phyloP scores from a whole-genome alignment of 1,284 basidiomycete species.

The Fomitiporia mediterranea region DNA sequence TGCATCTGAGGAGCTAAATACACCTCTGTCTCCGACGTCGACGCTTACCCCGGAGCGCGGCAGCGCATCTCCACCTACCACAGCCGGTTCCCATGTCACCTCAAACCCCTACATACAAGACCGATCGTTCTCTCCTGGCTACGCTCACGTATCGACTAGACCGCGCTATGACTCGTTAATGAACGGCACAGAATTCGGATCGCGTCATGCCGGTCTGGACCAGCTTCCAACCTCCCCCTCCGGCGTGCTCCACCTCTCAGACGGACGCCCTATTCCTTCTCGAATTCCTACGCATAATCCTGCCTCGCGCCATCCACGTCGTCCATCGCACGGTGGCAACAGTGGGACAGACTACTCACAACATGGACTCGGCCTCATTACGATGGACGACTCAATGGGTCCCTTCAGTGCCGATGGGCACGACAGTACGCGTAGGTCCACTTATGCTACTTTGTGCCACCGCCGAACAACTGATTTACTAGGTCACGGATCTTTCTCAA shows the following conservation, averaged over 20 bases:
- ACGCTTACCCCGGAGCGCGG: background rate
- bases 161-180: background rate
- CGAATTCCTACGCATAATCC: background rate
- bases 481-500: conserved; percentile 6
- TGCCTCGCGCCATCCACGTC: background rate
- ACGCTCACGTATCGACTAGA: background rate
- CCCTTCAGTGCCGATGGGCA: background rate
- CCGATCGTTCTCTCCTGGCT: background rate
- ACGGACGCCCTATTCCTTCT: background rate
- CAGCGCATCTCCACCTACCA: background rate
- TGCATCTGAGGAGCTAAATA: background rate
- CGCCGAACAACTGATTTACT: conserved; percentile 18
- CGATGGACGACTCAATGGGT: background rate
- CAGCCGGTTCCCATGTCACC: background rate
- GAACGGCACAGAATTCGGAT: background rate
- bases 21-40: background rate
- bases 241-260: conserved; percentile 1
- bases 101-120: background rate
- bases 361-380: background rate
- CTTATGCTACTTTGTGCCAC: background rate
- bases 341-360: background rate
- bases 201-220: background rate
- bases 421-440: conserved; percentile 16
- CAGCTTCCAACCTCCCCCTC: background rate
- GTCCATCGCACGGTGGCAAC: background rate